phyloP scores from a whole-genome alignment of 768 basidiomycete species.

The Termitomyces sp. region DNA sequence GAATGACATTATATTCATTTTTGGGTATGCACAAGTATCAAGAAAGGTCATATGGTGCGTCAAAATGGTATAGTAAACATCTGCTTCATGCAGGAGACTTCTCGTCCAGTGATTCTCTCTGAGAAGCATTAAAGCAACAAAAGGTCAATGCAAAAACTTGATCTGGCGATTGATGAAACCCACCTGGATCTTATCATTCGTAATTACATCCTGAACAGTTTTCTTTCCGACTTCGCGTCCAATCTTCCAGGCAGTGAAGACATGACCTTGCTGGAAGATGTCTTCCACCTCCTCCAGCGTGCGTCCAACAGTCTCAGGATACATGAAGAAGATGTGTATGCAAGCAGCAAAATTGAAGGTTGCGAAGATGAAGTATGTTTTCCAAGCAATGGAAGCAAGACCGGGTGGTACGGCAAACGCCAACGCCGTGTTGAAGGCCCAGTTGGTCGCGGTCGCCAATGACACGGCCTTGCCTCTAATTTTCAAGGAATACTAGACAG shows the following conservation, averaged over 20 bases:
- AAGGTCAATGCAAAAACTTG: not conserved
- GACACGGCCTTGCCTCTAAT: constrained; percentile 57
- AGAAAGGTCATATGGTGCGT: not conserved
- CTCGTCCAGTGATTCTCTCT: not conserved
- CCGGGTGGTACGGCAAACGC: constrained; percentile 74
- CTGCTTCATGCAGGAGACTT: not conserved
- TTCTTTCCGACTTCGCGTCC: constrained; percentile 56
- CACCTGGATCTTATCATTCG: constrained; percentile 16
- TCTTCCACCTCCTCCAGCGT: constrained; percentile 79
- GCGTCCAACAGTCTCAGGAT: constrained; percentile 70
- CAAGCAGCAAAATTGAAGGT: constrained; percentile 71
- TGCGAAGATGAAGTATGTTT: constrained; percentile 75
- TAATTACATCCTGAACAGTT: constrained; percentile 48
- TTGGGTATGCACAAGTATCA: not conserved
- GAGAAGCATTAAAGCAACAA: not conserved
- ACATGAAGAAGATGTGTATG: constrained; percentile 73
- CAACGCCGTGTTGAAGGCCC: constrained; percentile 70
- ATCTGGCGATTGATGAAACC: not conserved
- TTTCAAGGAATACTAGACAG: constrained; percentile 46
- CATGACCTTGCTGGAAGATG: constrained; percentile 64
- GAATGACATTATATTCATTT: not conserved
- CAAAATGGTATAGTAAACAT: not conserved
- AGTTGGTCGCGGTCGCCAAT: constrained; percentile 51
- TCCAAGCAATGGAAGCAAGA: constrained; percentile 62
- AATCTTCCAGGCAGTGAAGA: constrained; percentile 69